These are phyloP conservation scores for Haberlea rhodopensis DNA, from an alignment of 257 asterid species.

Conservation along the genomic window DNA sequence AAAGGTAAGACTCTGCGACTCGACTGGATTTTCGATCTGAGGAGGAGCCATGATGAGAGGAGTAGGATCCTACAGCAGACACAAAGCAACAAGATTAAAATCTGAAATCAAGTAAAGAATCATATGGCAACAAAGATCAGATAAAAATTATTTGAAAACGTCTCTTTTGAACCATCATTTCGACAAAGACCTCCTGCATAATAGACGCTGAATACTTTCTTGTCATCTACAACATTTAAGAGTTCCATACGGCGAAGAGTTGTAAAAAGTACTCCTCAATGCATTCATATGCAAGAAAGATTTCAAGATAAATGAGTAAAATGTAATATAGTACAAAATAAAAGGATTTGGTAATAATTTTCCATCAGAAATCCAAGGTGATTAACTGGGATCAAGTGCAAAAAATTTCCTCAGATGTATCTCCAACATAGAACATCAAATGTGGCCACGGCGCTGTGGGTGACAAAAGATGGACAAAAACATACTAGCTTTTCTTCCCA, in stretches of 20 bases:
- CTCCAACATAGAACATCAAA: not conserved
- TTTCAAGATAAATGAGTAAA: not conserved
- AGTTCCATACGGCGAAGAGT: too few relatives aligned
- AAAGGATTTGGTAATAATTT: not conserved
- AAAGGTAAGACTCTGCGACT: constrained; percentile 40
- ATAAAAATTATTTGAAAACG: not conserved
- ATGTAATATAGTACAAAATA: not conserved
- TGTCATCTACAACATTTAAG: not conserved
- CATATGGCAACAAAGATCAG: not conserved
- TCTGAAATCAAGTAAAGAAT: not conserved
- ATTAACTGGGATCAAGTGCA: not conserved
- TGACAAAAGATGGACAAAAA: not conserved
- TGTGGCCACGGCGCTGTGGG: not conserved
- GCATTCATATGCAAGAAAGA: not conserved
- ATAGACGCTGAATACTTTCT: too few relatives aligned
- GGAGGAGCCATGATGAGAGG: constrained; percentile 49
- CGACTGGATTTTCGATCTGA: constrained; percentile 35
- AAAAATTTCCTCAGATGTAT: not conserved
- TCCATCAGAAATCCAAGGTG: not conserved
- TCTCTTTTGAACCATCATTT: not conserved
- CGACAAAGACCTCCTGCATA: too few relatives aligned
- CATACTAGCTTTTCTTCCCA: not conserved
- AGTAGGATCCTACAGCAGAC: constrained; percentile 41
- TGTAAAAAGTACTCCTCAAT: not conserved
- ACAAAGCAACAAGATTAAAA: not conserved